Evolutionary conservation across 169 alveolate species (phyloP), one percentile per base, ranked within the genome.

Genomic region (Pseudocohnilembus persalinus): DNA sequence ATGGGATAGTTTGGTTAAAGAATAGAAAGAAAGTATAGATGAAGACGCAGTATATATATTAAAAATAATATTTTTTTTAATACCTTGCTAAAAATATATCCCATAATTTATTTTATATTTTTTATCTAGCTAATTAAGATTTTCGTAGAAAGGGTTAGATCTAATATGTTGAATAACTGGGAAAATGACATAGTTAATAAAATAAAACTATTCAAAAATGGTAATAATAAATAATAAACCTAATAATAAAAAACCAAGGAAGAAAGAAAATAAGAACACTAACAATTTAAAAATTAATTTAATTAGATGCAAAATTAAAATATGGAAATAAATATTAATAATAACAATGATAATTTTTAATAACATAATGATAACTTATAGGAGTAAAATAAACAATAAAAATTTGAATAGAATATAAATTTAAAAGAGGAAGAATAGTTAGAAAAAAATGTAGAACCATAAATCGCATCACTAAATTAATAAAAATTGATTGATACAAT

Each of bases 11-110:
- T 34, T 79, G 31, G 27, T 79, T n/a, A 73, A 79, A 79, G 84
- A 79, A 79, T 29, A 79, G 34, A 35, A 79, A 63, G 34, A 31
- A 28, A 79, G 63, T 31, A 63, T 49, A 34, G 84, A 79, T 64
- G 84, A 79, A 34, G 84, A 79, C n/a, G 63, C 84, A 29, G 84
- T 79, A 79, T n/a, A n/a, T n/a, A n/a, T n/a, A n/a, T n/a, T n/a
- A n/a, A n/a, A 79, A 49, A 75, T 27, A 28, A 0, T 79, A 49
- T 26, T 28, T 49, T 77, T 0, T 24, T 0, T 0, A 29, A 0
- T 27, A 0, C 0, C 15, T 1, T n/a, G 1, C 29, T 20, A 11
- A 79, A 11, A 11, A 26, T 20, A 11, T 11, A 49, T 4, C 0
- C n/a, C n/a, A n/a, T n/a, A n/a, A n/a, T n/a, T 28, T 64, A 26